Evolutionary conservation across 1,284 basidiomycete species (phyloP), one percentile per base, ranked within the genome.

Genomic region (Sutorius eximius): DNA sequence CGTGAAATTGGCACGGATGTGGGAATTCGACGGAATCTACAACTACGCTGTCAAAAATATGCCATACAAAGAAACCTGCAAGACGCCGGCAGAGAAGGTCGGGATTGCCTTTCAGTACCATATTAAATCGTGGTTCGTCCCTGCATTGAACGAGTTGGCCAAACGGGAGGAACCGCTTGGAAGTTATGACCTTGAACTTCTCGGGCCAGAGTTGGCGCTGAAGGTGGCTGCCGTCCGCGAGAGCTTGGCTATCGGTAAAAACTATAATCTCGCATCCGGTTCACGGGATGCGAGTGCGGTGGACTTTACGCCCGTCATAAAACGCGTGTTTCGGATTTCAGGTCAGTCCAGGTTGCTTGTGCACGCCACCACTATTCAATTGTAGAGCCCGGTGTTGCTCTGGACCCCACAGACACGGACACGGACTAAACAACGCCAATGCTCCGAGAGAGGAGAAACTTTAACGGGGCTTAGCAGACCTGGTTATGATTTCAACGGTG

Each of bases 221-320:
- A 69, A 60, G 46, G 52, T 65, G 18, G 67, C 59, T 27, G 54
- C 56, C 7, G 22, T 69, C 27, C 53, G 56, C 22, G 65, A 69
- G 49, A 68, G 58, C 47, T 24, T 58, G 34, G 27, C 36, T 18
- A 18, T 38, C n/a, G 10, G 18, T 9, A 11, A 3, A n/a, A 16
- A 7, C 34, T 9, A 9, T 1, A 2, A 3, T 16, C 27, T 47
- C 22, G 1, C 2, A 5, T 30, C 32, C 20, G 56, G 63, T 33
- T 2, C 11, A 32, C 52, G 61, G 29, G 13, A 55, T 18, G 36
- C 36, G 36, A 8, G 0, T 11, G 12, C 0, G 7, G 34, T 66
- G 45, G 59, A 67, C 42, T 67, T 65, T 16, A 58, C 64, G 3
- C 12, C 37, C 9, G 45, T 22, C 4, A 56, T 66, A 20, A 54